Base-by-base conservation (phyloP, 805 yeast genomes). In the Candida loeiensis region DNA sequence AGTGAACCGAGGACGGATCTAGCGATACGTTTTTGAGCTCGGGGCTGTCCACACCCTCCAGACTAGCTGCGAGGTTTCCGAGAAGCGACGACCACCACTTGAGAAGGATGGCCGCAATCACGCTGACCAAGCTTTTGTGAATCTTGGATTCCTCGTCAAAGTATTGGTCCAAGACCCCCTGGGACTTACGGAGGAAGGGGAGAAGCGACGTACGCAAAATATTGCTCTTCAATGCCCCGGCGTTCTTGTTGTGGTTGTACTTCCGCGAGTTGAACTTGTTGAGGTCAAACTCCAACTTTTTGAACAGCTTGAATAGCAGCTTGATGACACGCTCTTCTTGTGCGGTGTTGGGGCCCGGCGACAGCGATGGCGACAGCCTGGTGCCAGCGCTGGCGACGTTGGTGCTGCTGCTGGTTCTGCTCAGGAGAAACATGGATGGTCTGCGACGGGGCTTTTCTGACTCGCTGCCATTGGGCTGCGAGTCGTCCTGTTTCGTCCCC, bases 21-120 rank as follows among this genome's bases (percentile, higher is more conserved):
- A 30, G 21, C n/a, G 33, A 16, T 13, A n/a, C 12, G 33, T 17
- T 16, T 5, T 4, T 4, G 15, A 5, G 11, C 7, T 21, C 18
- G 5, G n/a, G 17, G n/a, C 7, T 9, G n/a, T 24, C 18, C 11
- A 18, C 13, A 11, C 17, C 33, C 5, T 30, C 33, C 17, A 30
- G 19, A 13, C 33, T 26, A 18, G 17, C 16, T 18, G 37, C 22
- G 14, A 47, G 32, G 35, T 45, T 47, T n/a, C 45, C 37, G 15
- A 77, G 49, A 12, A 77, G 53, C n/a, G 71, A 60, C n/a, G 59
- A 49, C 82, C 82, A 77, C 82, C 82, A 78, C 48, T 63, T 66
- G 7, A 70, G 47, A 13, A 76, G 46, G 8, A 66, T 53, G 13
- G 66, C 50, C 4, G 59, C 41, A 5, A 59, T 48, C 3, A 69